A percentile compares a stretch with the other conserved stretches of the same genome.
Conservation (phyloP, 768 basidiomycete species). For the Podaxis mareebaensis region DNA sequence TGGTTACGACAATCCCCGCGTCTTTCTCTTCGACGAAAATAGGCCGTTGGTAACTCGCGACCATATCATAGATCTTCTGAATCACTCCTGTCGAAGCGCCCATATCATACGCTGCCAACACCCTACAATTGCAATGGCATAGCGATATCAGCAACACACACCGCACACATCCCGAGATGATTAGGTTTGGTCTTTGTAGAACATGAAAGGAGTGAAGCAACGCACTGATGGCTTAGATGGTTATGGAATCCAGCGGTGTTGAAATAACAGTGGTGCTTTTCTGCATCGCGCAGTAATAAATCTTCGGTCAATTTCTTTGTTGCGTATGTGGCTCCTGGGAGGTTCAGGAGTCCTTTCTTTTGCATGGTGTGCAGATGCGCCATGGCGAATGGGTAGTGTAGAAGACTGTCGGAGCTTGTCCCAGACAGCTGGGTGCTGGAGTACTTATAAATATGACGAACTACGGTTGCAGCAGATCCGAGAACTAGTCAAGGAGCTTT, state of each 20-base stretch:
- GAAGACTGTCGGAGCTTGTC: background rate
- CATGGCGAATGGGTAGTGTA: background rate
- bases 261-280: slow-evolving; percentile 53
- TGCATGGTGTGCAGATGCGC: background rate
- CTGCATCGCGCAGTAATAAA: slow-evolving; percentile 48
- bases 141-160: background rate
- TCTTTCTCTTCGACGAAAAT: slow-evolving; percentile 37
- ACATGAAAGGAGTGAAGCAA: slow-evolving; percentile 3
- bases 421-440: background rate
- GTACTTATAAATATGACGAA: background rate
- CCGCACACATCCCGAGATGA: background rate
- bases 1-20: slow-evolving; percentile 34
- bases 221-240: slow-evolving; percentile 62
- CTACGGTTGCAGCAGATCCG: background rate
- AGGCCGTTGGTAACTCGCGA: slow-evolving; percentile 38
- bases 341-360: slow-evolving; percentile 41
- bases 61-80: slow-evolving; percentile 48
- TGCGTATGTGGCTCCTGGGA: slow-evolving; percentile 45
- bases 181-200: too few relatives aligned
- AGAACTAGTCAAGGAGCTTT: background rate
- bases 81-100: slow-evolving; percentile 48
- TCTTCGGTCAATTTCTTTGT: slow-evolving; percentile 43
- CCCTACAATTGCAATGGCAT: slow-evolving; percentile 28
- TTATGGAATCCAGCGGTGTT: slow-evolving; percentile 46
- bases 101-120: slow-evolving; percentile 58